Conservation (phyloP, 768 basidiomycete genomes). For the Vararia minispora region DNA sequence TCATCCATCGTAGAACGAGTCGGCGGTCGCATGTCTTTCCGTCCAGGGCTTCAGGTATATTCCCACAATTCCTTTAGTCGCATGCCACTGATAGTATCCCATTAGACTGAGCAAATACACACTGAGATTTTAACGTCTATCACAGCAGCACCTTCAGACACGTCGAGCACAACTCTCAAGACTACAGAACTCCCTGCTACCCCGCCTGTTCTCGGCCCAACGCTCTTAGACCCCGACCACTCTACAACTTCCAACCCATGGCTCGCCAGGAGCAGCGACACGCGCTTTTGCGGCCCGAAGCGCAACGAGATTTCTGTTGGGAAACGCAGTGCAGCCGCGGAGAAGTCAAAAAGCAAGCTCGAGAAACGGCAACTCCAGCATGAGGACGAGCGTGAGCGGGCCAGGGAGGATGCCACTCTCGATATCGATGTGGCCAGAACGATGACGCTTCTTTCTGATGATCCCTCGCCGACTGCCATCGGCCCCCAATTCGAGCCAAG, state of each 20-base stretch:
- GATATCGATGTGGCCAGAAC: slow-evolving; percentile 60
- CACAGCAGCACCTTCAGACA: slow-evolving; percentile 29
- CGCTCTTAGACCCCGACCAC: slow-evolving; percentile 12
- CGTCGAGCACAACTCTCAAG: slow-evolving; percentile 59
- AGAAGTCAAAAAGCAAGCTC: slow-evolving; percentile 66
- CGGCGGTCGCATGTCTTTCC: slow-evolving; percentile 57
- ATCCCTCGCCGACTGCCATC: slow-evolving; percentile 1
- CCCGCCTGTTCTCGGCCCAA: slow-evolving; percentile 14
- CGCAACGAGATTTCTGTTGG: slow-evolving; percentile 62
- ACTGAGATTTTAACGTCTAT: slow-evolving; percentile 7
- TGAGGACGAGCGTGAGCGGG: slow-evolving; percentile 44
- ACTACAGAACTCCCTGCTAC: slow-evolving; percentile 38
- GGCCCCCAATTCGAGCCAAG: slow-evolving; percentile 12
- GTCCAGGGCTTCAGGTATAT: slow-evolving; percentile 30
- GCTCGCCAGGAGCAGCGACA: slow-evolving; percentile 34
- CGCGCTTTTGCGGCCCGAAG: slow-evolving; percentile 39
- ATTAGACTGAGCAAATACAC: no score
- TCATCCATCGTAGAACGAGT: slow-evolving; percentile 41
- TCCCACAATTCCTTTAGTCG: background rate
- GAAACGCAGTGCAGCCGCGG: slow-evolving; percentile 47
- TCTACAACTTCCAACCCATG: slow-evolving; percentile 58
- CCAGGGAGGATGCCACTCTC: slow-evolving; percentile 63
- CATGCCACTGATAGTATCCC: background rate
- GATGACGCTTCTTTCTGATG: slow-evolving; percentile 20
- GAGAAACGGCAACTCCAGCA: slow-evolving; percentile 52